phyloP scores from a whole-genome alignment of 441 rosid genomes.

The Theobroma grandiflorum region DNA sequence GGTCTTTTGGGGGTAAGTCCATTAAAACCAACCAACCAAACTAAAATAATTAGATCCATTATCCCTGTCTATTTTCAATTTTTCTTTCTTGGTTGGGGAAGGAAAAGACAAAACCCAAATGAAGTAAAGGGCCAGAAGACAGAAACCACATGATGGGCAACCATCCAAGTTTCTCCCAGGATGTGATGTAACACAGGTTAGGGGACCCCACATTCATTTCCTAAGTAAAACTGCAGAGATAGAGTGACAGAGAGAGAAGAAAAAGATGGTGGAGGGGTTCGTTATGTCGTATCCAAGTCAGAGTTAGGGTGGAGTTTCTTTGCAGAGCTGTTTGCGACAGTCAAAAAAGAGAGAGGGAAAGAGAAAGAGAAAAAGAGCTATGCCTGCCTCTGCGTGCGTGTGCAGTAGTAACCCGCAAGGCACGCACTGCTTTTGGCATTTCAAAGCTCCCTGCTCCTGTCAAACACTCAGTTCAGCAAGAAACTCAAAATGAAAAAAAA shows the following conservation, averaged over 20 bases:
- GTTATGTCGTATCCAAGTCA: conserved; percentile 45
- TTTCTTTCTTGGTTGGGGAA: not conserved
- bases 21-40: not conserved
- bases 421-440: conserved; percentile 45
- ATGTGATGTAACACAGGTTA: conserved; percentile 30
- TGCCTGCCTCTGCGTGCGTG: not conserved
- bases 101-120: not conserved
- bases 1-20: not conserved
- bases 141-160: conserved; percentile 28
- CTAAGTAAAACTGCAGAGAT: not conserved
- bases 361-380: too few species aligned
- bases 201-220: conserved; percentile 24
- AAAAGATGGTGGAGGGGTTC: not conserved
- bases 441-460: not conserved
- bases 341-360: not conserved
- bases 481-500: too few species aligned
- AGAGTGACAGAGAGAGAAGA: not conserved
- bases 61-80: not conserved
- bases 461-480: not conserved
- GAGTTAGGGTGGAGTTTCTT: not conserved
- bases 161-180: conserved; percentile 28
- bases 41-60: not conserved
- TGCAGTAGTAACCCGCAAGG: conserved; percentile 53
- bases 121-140: not conserved
- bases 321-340: not conserved